These are phyloP conservation scores for Globisporangium nodosum DNA, from an alignment of 352 stramenopile species.

Conservation along the genomic window DNA sequence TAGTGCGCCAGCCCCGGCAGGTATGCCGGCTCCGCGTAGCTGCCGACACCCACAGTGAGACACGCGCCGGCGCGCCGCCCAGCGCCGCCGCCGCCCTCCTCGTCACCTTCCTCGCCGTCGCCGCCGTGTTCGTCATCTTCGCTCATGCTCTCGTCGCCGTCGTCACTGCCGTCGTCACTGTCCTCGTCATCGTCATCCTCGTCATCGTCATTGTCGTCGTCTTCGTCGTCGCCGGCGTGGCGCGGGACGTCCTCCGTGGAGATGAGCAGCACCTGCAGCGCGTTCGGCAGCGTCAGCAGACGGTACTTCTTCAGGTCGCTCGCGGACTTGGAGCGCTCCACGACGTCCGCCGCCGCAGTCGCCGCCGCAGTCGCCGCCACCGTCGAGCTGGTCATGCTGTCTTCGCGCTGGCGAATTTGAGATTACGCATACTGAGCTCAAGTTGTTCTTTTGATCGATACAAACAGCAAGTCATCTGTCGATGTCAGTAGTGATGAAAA, in stretches of 20 bases:
- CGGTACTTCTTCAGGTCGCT: conserved; percentile 86
- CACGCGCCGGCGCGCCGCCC: conserved; percentile 50
- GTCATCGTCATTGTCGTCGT: conserved; percentile 14
- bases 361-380: neutral
- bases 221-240: conserved; percentile 14
- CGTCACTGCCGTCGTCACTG: conserved; percentile 13
- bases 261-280: conserved; percentile 74
- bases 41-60: conserved; percentile 64
- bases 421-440: neutral
- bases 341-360: conserved; percentile 20
- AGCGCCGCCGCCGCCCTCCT: conserved; percentile 16
- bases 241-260: conserved; percentile 41
- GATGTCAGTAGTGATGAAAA: too few species aligned
- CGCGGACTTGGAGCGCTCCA: conserved; percentile 63
- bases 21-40: conserved; percentile 63
- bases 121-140: conserved; percentile 12
- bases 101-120: conserved; percentile 28
- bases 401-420: too few species aligned
- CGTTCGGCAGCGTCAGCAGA: conserved; percentile 73
- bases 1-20: conserved; percentile 87
- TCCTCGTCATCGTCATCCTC: conserved; percentile 22
- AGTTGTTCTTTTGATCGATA: neutral
- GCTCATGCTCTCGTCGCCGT: conserved; percentile 23
- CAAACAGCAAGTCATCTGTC: too few species aligned
- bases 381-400: conserved; percentile 6